phyloP scores from a whole-genome alignment of 1,139 yeast species.

The Diutina sp. region DNA sequence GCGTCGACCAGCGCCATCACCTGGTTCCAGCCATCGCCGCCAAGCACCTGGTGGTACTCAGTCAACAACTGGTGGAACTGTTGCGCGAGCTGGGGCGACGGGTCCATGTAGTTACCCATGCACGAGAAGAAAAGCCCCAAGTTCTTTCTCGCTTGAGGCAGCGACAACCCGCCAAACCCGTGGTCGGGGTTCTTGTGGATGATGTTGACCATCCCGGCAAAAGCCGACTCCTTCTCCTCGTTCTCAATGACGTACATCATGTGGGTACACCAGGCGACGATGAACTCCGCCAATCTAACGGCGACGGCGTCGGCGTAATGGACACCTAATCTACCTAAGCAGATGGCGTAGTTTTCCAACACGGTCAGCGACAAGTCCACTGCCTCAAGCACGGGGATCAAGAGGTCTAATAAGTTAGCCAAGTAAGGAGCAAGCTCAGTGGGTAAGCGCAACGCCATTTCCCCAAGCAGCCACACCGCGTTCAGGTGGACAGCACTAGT shows the following conservation, averaged over 20 bases:
- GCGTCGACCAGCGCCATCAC: not conserved
- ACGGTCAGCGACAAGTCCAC: slow-evolving; percentile 51
- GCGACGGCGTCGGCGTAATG: slow-evolving; percentile 48
- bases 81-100: slow-evolving; percentile 32
- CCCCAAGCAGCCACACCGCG: slow-evolving; percentile 92
- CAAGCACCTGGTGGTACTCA: slow-evolving; percentile 38
- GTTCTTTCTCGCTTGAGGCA: slow-evolving; percentile 31
- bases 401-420: slow-evolving; percentile 42
- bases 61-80: slow-evolving; percentile 30
- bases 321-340: slow-evolving; percentile 81
- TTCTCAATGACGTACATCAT: slow-evolving; percentile 59
- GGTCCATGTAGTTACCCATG: slow-evolving; percentile 46
- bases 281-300: slow-evolving; percentile 43
- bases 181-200: slow-evolving; percentile 52
- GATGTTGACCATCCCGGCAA: slow-evolving; percentile 60
- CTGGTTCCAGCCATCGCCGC: slow-evolving; percentile 10
- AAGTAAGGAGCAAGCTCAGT: slow-evolving; percentile 45
- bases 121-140: slow-evolving; percentile 50
- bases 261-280: slow-evolving; percentile 53
- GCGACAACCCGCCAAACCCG: slow-evolving; percentile 40
- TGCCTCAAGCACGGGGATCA: slow-evolving; percentile 53
- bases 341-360: slow-evolving; percentile 81
- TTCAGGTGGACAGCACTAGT: slow-evolving; percentile 67
- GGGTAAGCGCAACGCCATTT: slow-evolving; percentile 53
- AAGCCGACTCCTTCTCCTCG: slow-evolving; percentile 71